Evolutionary conservation across 2,329 filamentous ascomycete species (phyloP), one percentile per base, ranked within the genome.

Genomic region (Colletotrichum noveboracense): DNA sequence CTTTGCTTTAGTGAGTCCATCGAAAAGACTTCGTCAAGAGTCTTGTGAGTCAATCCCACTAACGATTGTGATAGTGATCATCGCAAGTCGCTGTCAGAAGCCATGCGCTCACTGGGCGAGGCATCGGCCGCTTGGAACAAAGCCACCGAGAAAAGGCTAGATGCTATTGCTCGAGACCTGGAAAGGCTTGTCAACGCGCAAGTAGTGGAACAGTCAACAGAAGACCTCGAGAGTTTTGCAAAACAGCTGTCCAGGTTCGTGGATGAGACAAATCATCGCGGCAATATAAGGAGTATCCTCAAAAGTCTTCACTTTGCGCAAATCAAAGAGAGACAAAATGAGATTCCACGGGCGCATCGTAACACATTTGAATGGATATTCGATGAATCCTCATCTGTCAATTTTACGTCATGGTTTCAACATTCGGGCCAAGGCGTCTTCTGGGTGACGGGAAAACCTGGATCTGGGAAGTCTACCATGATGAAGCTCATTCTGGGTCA

Each of bases 401-500:
- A 7, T 21, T 81, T 85, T 58, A 77, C 73, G 3, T 66, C 76
- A 1, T 85, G 84, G 83, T 76, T 85, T 0, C 62, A 76, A 1
- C 66, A 75, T 0, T 66, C 79, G 6, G 79, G 79, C 7, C 2
- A n/a, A 16, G 78, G 79, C 2, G 79, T 83, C 1, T 85, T 84
- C 66, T 85, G 83, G 85, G 81, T 86, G 48, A 85, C 81, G 3
- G 85, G 85, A 3, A 86, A 88, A 38, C 84, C 87, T 5, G 87
- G 87, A 0, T 86, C 85, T 0, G 87, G 87, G 1, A 89, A 89
- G 75, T 88, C 86, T 0, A 88, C 86, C 0, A 80, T 89, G 3
- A 87, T 88, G 80, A 84, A 85, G 24, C 83, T 84, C 43, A 79
- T 86, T 14, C 81, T 79, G 1, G 78, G 80, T 5, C 81, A 84